Base-by-base conservation (phyloP, 1,139 yeast genomes). In the Suhomyces coccinellae region DNA sequence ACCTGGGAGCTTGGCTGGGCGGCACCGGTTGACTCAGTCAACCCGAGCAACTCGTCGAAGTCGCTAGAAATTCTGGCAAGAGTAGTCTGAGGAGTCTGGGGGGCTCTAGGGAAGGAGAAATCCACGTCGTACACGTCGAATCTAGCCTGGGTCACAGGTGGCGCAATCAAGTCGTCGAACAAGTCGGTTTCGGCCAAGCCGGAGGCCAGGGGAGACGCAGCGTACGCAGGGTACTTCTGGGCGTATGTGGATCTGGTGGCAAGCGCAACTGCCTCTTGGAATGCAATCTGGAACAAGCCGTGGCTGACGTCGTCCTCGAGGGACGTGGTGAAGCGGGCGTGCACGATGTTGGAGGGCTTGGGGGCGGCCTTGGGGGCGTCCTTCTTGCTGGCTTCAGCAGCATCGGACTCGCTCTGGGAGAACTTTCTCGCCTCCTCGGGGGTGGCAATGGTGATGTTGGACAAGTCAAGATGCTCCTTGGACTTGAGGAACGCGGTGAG, bases 381-480 rank as follows among this genome's bases (percentile, higher is more conserved):
- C 27, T 63, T 26, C n/a, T 26, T 12, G 4, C 30, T 44, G 12
- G 46, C 47, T 14, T 39, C 49, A 3, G 53, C 51, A n/a, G 27
- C 33, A 14, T 27, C 33, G 8, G 32, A 30, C 4, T 36, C 38
- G 12, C 47, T 55, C 42, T 61, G 55, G 24, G 44, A 36, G 15
- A 51, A 44, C 41, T 50, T 52, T 29, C 38, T 35, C 13, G 47
- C 42, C 37, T 52, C 53, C 26, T 54, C 56, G 9, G 81, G 71
- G 36, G 68, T 66, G 11, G 79, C 76, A 47, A 81, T 54, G 48
- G 80, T 78, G 53, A 91, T 82, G 63, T 86, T 81, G 35, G 89
- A 79, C 47, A 93, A 74, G 62, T 93, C 98, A 52, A 91, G 73
- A 56, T 83, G 87, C 52, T 81, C 77, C 52, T 79, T 77, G 41